These are phyloP conservation scores for Phallus indusiatus DNA, from an alignment of 768 basidiomycete species.

Conservation along the genomic window DNA sequence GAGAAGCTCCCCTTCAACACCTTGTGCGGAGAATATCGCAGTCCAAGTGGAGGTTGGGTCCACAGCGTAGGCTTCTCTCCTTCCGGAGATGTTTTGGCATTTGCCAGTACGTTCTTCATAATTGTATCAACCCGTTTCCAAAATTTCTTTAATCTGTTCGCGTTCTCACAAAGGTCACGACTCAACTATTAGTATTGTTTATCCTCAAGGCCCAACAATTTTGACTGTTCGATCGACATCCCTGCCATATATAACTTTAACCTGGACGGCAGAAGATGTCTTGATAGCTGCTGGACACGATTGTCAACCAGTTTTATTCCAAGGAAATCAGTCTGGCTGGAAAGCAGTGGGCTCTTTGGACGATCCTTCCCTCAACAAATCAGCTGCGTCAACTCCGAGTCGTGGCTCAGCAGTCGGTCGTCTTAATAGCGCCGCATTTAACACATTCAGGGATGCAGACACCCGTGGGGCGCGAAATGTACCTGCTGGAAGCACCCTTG, in stretches of 20 bases:
- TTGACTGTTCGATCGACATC: slow-evolving; percentile 68
- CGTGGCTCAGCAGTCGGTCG: slow-evolving; percentile 43
- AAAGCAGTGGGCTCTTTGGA: slow-evolving; percentile 72
- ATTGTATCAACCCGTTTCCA: not conserved
- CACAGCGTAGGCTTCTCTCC: slow-evolving; percentile 95
- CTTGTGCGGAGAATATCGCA: slow-evolving; percentile 86
- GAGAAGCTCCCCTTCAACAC: slow-evolving; percentile 97
- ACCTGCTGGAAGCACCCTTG: slow-evolving; percentile 24
- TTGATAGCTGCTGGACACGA: slow-evolving; percentile 94
- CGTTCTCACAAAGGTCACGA: slow-evolving; percentile 63
- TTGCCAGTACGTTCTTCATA: slow-evolving; percentile 61
- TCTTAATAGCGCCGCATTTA: slow-evolving; percentile 89
- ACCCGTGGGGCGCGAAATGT: slow-evolving; percentile 45
- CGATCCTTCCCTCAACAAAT: slow-evolving; percentile 47
- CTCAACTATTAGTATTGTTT: slow-evolving; percentile 86
- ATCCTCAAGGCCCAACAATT: slow-evolving; percentile 57
- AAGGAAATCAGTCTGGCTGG: slow-evolving; percentile 74
- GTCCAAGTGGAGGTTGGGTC: slow-evolving; percentile 93
- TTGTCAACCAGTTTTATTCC: slow-evolving; percentile 88
- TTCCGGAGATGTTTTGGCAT: slow-evolving; percentile 88
- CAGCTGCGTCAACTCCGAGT: slow-evolving; percentile 28
- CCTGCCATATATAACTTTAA: slow-evolving; percentile 75
- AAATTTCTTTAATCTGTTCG: not conserved
- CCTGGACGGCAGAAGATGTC: slow-evolving; percentile 75
- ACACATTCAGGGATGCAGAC: slow-evolving; percentile 89